Evolutionary conservation across 2,329 filamentous ascomycete species (phyloP).

Genomic region (Ophiocordyceps camponoti-floridani): DNA sequence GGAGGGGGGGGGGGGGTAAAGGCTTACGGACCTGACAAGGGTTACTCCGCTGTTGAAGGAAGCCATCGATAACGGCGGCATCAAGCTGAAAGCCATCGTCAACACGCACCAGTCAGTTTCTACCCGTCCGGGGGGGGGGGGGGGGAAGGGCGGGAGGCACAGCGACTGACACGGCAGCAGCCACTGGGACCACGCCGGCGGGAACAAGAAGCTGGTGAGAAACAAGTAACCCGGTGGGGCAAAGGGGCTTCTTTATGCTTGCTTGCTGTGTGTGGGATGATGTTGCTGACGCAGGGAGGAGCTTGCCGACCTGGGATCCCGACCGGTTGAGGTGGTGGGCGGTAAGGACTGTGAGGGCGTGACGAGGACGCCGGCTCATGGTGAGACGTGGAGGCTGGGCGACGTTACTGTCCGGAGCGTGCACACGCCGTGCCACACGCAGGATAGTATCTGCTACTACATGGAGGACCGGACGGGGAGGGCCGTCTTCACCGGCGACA

Average conservation of each 20-base stretch:
- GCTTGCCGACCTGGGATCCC: slow-evolving; percentile 26
- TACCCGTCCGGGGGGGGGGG: not conserved
- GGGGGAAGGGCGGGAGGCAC: too few relatives aligned
- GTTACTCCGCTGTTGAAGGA: slow-evolving; percentile 51
- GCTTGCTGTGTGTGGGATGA: too few relatives aligned
- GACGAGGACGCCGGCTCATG: slow-evolving; percentile 56
- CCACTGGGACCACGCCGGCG: slow-evolving; percentile 87
- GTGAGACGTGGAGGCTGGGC: slow-evolving; percentile 66
- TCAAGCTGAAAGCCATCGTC: slow-evolving; percentile 76
- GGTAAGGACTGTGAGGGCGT: slow-evolving; percentile 75
- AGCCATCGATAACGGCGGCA: slow-evolving; percentile 49
- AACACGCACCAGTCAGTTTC: slow-evolving; percentile 88
- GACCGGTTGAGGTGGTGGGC: slow-evolving; percentile 57
- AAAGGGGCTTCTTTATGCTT: too few relatives aligned
- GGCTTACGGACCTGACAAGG: slow-evolving; percentile 14
- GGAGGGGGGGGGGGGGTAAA: too few relatives aligned
- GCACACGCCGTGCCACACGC: slow-evolving; percentile 95
- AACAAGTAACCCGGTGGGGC: not conserved
- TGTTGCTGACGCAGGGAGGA: slow-evolving; percentile 4
- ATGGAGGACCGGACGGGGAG: slow-evolving; percentile 61
- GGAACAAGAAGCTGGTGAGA: slow-evolving; percentile 64
- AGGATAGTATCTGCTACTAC: slow-evolving; percentile 94
- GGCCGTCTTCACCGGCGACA: slow-evolving; percentile 90
- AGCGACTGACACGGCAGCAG: slow-evolving; percentile 24
- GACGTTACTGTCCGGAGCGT: slow-evolving; percentile 67